Base-by-base conservation (phyloP, 2,329 filamentous ascomycete genomes). In the Periglandula ipomoeae region DNA sequence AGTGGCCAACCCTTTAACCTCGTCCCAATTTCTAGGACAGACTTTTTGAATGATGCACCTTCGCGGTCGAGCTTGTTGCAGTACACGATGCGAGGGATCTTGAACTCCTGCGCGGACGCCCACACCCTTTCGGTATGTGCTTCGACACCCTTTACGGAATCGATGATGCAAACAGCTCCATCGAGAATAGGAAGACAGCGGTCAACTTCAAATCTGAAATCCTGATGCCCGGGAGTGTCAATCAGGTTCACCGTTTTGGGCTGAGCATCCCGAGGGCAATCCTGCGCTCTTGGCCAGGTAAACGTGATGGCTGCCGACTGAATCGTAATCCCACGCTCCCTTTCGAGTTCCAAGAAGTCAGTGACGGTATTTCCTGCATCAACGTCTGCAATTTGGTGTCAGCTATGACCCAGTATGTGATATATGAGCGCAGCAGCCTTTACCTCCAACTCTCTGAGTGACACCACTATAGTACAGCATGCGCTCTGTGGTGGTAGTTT, bases 401-500 rank as follows among this genome's bases (percentile, higher is more conserved):
- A 50, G 43, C 22, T 5, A 44, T 17, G 22, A 4, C 3, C 38
- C 10, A 7, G n/a, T n/a, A n/a, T n/a, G n/a, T n/a, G n/a, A n/a
- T n/a, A n/a, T n/a, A n/a, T n/a, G n/a, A n/a, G n/a, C n/a, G n/a
- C n/a, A 26, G 20, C 8, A n/a, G n/a, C 11, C 74, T 43, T n/a
- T 61, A 78, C 77, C 77, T 70, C 93, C 93, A 61, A 96, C 82
- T 65, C 90, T 78, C 55, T 87, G 78, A 9, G 90, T 95, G 53
- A 90, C 83, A 44, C 93, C 91, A 64, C 89, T 94, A 61, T 96
- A 95, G 63, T 89, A 97, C 61, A 98, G 85, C 91, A 97, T 97
- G 50, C 93, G 89, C 80, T 98, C 93, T 3, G 93, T 97, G 0
- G 93, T 98, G 0, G 93, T 97, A 1, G 93, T 98, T 74, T 98